Evolutionary conservation across 208 protist genomes (phyloP), one percentile per base, ranked within the genome.

Genomic region (Leishmania mexicana): DNA sequence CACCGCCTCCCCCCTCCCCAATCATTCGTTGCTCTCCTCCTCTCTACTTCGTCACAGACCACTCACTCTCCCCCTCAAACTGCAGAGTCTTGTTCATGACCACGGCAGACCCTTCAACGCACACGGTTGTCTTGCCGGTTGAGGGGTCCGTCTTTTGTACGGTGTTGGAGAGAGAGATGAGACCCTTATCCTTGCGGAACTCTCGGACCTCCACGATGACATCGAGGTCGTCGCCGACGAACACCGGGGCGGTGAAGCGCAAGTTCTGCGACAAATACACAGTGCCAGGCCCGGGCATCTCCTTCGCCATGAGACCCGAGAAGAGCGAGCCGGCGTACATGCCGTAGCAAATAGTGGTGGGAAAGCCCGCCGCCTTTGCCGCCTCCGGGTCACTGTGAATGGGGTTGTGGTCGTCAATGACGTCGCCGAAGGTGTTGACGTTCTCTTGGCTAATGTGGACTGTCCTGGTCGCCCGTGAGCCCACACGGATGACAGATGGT

Each of bases 261-360:
- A 96, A 71, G 64, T 92, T 94, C 83, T 98, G 95, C 19, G 88
- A 94, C 24, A 98, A 85, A 77, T 97, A 98, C 15, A 98, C 85
- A 10, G 93, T 94, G 19, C 95, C 88, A 10, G 91, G 86, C 0
- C 95, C 95, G n/a, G 94, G 95, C 57, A 98, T 76, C 51, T 95
- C 87, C 45, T 88, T 88, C 4, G 92, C 95, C 85, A 97, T 91
- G 3, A 98, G 57, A 40, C 90, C 91, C 31, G 94, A 97, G 71
- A 98, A 95, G 64, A 98, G 90, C 54, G 92, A 93, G 40, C 88
- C 92, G 40, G 90, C 92, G 49, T 96, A 86, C 85, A 95, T 93
- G 42, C 95, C 95, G 76, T 98, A 91, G 78, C 90, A 93, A 75
- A 98, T 89, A 38, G 88, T 78, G 42, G 80, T 83, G 6, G 92